phyloP scores from a whole-genome alignment of 176 grass and related monocot species.

The Oropetium thomaeum region DNA sequence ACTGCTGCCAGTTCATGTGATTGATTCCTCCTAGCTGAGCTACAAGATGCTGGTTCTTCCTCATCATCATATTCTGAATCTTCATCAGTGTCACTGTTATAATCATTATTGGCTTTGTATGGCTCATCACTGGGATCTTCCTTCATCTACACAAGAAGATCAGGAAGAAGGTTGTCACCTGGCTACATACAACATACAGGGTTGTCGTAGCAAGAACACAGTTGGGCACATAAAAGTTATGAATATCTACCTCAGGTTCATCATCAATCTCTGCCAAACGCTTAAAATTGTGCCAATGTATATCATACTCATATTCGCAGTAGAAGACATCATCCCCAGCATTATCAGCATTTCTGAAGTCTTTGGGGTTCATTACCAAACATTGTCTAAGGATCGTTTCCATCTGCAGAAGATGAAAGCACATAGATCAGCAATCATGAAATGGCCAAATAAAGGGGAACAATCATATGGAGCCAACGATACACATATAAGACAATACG shows the following conservation, averaged over 20 bases:
- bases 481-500: neutral
- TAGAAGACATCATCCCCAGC: slow-evolving; percentile 96
- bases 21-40: slow-evolving; percentile 33
- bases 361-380: slow-evolving; percentile 68
- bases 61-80: slow-evolving; percentile 72
- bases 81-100: slow-evolving; percentile 44
- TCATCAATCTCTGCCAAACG: slow-evolving; percentile 73
- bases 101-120: slow-evolving; percentile 54
- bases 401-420: slow-evolving; percentile 52
- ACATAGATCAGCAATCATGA: neutral
- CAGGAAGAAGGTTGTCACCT: neutral
- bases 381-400: slow-evolving; percentile 88
- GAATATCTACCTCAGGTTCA: slow-evolving; percentile 45
- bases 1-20: slow-evolving; percentile 64
- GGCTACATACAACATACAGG: neutral
- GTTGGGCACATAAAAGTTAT: neutral
- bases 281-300: slow-evolving; percentile 97
- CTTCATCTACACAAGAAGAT: slow-evolving; percentile 44
- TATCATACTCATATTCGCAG: slow-evolving; percentile 96
- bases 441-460: neutral
- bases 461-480: neutral
- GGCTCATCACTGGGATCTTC: slow-evolving; percentile 46
- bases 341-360: slow-evolving; percentile 63
- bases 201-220: slow-evolving; percentile 6
- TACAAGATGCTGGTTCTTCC: slow-evolving; percentile 39